Conservation (phyloP, 768 basidiomycete species). For the Hypsizygus marmoreus region DNA sequence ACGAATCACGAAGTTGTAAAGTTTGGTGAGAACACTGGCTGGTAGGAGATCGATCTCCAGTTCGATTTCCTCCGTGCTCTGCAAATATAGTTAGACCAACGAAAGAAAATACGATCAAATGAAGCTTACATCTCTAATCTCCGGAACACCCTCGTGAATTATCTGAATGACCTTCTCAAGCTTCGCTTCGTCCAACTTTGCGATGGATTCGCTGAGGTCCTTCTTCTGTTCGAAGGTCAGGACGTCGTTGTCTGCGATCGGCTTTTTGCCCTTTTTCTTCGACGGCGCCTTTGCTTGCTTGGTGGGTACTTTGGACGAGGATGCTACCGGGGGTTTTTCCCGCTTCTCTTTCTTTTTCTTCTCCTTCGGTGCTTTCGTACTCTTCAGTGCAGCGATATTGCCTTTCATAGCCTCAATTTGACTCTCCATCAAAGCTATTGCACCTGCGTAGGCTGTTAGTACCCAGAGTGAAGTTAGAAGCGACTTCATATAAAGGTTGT, state of each 20-base stretch:
- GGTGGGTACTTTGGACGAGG: constrained; percentile 62
- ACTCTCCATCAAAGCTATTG: constrained; percentile 76
- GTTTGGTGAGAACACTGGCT: constrained; percentile 80
- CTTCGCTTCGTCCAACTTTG: constrained; percentile 77
- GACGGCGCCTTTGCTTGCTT: constrained; percentile 50
- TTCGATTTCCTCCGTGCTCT: constrained; percentile 98
- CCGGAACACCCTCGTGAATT: constrained; percentile 92
- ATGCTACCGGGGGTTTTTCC: constrained; percentile 54
- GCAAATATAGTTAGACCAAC: constrained; percentile 21
- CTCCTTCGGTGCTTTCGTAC: constrained; percentile 52
- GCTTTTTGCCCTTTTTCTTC: constrained; percentile 71
- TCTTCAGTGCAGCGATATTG: constrained; percentile 66
- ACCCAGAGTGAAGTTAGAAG: constrained; percentile 11
- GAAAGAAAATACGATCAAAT: constrained; percentile 8
- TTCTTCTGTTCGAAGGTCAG: constrained; percentile 98
- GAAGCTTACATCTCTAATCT: constrained; percentile 83
- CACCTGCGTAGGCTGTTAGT: constrained; percentile 46
- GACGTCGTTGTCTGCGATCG: constrained; percentile 73
- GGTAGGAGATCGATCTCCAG: constrained; percentile 95
- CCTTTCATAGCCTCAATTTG: constrained; percentile 79
- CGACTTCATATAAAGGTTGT: constrained; percentile 4
- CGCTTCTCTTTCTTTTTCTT: constrained; percentile 75
- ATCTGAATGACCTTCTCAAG: constrained; percentile 92
- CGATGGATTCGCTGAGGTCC: constrained; percentile 94
- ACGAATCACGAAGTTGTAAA: constrained; percentile 94